These are phyloP conservation scores for Punica granatum DNA, from an alignment of 345 rosid genomes.

Conservation along the genomic window DNA sequence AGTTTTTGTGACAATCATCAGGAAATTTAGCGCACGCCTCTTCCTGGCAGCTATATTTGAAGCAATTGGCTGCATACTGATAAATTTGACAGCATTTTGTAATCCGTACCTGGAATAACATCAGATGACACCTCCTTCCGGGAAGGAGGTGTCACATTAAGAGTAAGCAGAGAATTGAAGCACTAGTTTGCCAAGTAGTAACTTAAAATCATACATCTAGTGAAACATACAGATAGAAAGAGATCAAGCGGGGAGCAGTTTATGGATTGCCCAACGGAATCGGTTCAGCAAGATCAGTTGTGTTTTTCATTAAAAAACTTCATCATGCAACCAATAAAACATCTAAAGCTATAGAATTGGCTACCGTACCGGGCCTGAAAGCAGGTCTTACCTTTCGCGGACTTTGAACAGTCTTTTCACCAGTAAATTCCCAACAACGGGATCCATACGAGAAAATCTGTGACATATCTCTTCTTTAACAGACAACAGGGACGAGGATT, in stretches of 20 bases:
- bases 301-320: background rate
- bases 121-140: conserved; percentile 73
- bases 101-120: conserved; percentile 81
- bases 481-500: conserved; percentile 55
- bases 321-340: background rate
- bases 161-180: conserved; percentile 3
- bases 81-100: conserved; percentile 80
- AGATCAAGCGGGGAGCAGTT: background rate
- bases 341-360: background rate
- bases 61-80: conserved; percentile 87
- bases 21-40: conserved; percentile 36
- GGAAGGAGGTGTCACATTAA: conserved; percentile 12
- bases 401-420: conserved; percentile 93
- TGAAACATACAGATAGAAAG: background rate
- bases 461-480: conserved; percentile 32
- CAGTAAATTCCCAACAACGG: conserved; percentile 87
- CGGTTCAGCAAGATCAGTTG: background rate
- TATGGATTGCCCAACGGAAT: background rate
- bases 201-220: background rate
- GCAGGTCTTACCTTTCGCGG: conserved; percentile 64
- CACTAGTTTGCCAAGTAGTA: background rate
- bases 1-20: background rate
- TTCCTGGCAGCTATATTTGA: conserved; percentile 71
- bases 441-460: conserved; percentile 38
- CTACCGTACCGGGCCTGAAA: background rate